Evolutionary conservation across 2,329 filamentous ascomycete species (phyloP).

Genomic region (Aspergillus vadensis): DNA sequence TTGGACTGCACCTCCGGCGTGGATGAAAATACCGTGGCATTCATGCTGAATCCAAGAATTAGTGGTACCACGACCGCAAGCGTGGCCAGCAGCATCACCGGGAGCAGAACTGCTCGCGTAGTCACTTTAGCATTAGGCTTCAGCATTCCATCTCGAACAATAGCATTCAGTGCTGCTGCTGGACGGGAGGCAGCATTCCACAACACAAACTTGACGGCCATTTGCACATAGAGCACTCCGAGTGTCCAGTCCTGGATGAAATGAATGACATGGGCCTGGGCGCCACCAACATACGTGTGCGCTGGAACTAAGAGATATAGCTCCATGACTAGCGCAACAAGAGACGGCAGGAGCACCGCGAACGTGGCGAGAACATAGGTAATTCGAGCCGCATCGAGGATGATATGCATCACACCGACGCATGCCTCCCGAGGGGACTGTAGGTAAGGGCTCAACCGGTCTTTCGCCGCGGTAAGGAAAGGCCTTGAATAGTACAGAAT

Average conservation of each 20-base stretch:
- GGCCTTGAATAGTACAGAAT: slow-evolving; percentile 53
- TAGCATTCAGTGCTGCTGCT: slow-evolving; percentile 71
- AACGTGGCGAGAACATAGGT: slow-evolving; percentile 76
- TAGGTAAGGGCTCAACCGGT: slow-evolving; percentile 30
- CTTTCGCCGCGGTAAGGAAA: slow-evolving; percentile 25
- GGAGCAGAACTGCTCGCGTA: slow-evolving; percentile 84
- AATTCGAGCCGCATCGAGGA: slow-evolving; percentile 53
- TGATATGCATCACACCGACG: slow-evolving; percentile 19
- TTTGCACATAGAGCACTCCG: slow-evolving; percentile 84
- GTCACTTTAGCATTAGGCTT: slow-evolving; percentile 77
- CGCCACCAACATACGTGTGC: slow-evolving; percentile 68
- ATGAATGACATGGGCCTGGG: slow-evolving; percentile 59
- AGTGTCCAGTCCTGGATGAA: slow-evolving; percentile 93
- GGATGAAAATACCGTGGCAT: slow-evolving; percentile 44
- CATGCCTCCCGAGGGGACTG: slow-evolving; percentile 35
- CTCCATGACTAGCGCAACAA: slow-evolving; percentile 79
- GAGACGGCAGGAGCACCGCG: slow-evolving; percentile 74
- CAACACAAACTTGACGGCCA: slow-evolving; percentile 69
- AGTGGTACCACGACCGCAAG: slow-evolving; percentile 68
- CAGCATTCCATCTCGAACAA: slow-evolving; percentile 74
- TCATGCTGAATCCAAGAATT: slow-evolving; percentile 56
- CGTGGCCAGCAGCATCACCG: slow-evolving; percentile 63
- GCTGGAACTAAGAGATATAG: slow-evolving; percentile 86
- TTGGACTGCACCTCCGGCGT: slow-evolving; percentile 38
- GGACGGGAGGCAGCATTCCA: slow-evolving; percentile 70